Evolutionary conservation across 2,329 filamentous ascomycete genomes (phyloP).

Genomic region (Aspergillus sp.): DNA sequence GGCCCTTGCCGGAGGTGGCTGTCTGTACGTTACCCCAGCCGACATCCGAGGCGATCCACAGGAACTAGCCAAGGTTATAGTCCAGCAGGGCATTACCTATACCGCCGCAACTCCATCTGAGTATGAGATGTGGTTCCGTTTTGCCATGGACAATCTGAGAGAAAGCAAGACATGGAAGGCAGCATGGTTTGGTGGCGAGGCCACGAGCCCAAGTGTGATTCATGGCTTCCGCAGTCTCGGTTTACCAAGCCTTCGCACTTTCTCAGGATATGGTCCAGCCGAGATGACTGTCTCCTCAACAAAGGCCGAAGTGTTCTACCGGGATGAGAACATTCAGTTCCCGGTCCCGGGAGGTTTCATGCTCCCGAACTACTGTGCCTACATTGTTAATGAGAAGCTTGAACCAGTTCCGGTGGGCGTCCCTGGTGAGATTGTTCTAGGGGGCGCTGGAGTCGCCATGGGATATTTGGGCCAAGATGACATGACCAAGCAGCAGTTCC

Average conservation of each 20-base stretch:
- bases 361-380: constrained; percentile 38
- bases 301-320: constrained; percentile 15
- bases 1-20: constrained; percentile 18
- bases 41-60: constrained; percentile 19
- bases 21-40: constrained; percentile 13
- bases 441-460: constrained; percentile 22
- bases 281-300: constrained; percentile 21
- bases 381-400: constrained; percentile 35
- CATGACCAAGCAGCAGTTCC: constrained; percentile 9
- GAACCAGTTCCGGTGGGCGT: constrained; percentile 39
- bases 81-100: constrained; percentile 16
- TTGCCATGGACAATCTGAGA: constrained; percentile 13
- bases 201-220: constrained; percentile 10
- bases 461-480: constrained; percentile 19
- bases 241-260: too few species aligned
- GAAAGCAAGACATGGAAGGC: constrained; percentile 15
- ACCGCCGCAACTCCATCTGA: constrained; percentile 22
- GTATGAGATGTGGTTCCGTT: constrained; percentile 17
- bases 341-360: constrained; percentile 16
- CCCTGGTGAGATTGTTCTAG: constrained; percentile 45
- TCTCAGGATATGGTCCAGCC: constrained; percentile 16
- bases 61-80: constrained; percentile 18
- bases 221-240: constrained; percentile 10
- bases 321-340: background rate
- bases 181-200: constrained; percentile 21